Evolutionary conservation across 2,329 filamentous ascomycete species (phyloP), one percentile per base, ranked within the genome.

Genomic region (Penicillium brasilianum): DNA sequence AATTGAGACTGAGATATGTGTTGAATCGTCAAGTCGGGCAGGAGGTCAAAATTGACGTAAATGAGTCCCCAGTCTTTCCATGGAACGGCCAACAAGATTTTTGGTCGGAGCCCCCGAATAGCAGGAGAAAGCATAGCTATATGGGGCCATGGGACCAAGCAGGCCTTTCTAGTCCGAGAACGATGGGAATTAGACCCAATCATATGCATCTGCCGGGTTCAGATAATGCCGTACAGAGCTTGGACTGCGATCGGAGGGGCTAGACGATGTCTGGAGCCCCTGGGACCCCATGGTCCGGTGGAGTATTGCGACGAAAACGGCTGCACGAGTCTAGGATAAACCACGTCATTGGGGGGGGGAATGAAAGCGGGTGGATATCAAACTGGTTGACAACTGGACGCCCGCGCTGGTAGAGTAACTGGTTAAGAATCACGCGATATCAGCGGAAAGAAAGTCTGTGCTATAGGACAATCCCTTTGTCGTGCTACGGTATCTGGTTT

Each of bases 11-110:
- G 20, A 28, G 43, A 49, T 18, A 30, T 32, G 46, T 10, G 28
- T 49, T 49, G 14, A 22, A 49, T n/a, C 14, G 14, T 49, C 28
- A 4, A 49, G 46, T 25, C 13, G 16, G 32, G 44, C 7, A 16
- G 46, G 16, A 13, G 28, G 46, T 32, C 22, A 14, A 16, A 49
- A 49, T 49, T 49, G 46, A 49, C 46, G 46, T 49, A 49, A 49
- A 14, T 10, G 46, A 49, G 46, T 18, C 46, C 8, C 46, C 25
- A 11, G 46, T 7, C 11, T 32, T 49, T 49, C 46, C 46, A 49
- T 32, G 46, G 25, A 49, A 32, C 46, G 16, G n/a, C n/a, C 43
- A 22, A 49, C 28, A 30, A 6, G 28, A 18, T 49, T 30, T 18
- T 3, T 16, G 28, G 46, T 25, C n/a, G 44, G 22, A 13, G 7